A percentile compares a stretch with the other conserved stretches of the same genome.
Evolutionary conservation across 1,284 basidiomycete genomes (phyloP).

Genomic region (Apiotrichum sp.): DNA sequence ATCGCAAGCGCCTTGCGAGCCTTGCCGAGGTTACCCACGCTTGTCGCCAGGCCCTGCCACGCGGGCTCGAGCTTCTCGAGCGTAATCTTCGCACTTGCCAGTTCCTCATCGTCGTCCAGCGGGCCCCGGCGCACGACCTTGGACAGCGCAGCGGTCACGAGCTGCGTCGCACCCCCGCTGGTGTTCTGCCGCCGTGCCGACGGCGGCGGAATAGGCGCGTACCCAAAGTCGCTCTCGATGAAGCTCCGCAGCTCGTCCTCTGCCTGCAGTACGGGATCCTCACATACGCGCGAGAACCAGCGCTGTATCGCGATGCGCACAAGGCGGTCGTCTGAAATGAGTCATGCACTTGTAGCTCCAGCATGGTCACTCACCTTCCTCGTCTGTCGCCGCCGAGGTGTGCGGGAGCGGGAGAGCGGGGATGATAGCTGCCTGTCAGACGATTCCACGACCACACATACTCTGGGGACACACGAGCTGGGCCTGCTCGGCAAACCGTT

Average conservation of each 20-base stretch:
- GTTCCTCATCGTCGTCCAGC: constrained; percentile 54
- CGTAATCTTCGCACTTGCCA: constrained; percentile 80
- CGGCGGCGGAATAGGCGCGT: constrained; percentile 55
- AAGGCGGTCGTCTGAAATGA: constrained; percentile 64
- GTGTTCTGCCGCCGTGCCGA: constrained; percentile 51
- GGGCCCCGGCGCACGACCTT: constrained; percentile 44
- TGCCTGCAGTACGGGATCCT: constrained; percentile 72
- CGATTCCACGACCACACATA: constrained; percentile 15
- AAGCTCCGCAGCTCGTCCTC: constrained; percentile 90
- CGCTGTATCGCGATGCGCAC: constrained; percentile 86
- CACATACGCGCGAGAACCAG: constrained; percentile 83
- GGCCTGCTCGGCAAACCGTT: constrained; percentile 80
- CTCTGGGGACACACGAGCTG: constrained; percentile 76
- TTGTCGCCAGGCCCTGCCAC: constrained; percentile 80
- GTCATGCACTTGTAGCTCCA: not conserved
- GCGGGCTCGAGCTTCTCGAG: constrained; percentile 81
- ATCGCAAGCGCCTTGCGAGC: constrained; percentile 68
- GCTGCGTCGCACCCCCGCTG: constrained; percentile 47
- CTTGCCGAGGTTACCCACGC: constrained; percentile 72
- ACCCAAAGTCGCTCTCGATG: constrained; percentile 89
- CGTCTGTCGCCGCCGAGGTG: constrained; percentile 88
- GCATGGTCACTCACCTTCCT: constrained; percentile 58
- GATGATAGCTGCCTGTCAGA: constrained; percentile 56
- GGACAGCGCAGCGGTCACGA: constrained; percentile 41
- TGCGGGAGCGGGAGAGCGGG: constrained; percentile 84